phyloP scores from a whole-genome alignment of 192 early-diverging fungal genomes.

The Dimargaris verticillata region DNA sequence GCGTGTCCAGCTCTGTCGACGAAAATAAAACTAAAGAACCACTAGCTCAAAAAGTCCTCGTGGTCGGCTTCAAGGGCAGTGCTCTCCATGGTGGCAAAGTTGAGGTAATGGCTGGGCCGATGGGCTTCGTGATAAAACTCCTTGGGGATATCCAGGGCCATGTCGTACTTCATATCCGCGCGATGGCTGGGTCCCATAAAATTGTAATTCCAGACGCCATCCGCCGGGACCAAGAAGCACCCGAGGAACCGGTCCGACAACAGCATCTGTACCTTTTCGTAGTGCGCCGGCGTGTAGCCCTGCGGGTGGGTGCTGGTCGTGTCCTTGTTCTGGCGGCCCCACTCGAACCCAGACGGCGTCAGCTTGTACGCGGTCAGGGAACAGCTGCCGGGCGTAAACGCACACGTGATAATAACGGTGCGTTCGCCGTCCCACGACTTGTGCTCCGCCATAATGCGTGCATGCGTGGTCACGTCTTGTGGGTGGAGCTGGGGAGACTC shows the following conservation, averaged over 20 bases:
- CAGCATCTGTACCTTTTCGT: constrained; percentile 95
- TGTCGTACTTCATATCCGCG: constrained; percentile 79
- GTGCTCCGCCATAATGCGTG: constrained; percentile 63
- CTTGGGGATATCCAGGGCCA: constrained; percentile 82
- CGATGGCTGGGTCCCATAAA: constrained; percentile 93
- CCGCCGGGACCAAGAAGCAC: constrained; percentile 94
- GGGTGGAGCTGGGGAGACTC: constrained; percentile 62
- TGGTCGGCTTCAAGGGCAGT: constrained; percentile 35
- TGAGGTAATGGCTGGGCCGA: constrained; percentile 89
- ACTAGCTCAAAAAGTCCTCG: constrained; percentile 23
- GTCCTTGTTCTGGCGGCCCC: constrained; percentile 89
- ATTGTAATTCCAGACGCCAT: constrained; percentile 96
- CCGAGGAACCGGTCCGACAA: constrained; percentile 92
- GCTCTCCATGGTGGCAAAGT: constrained; percentile 60
- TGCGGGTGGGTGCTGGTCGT: constrained; percentile 55
- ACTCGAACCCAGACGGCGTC: constrained; percentile 92
- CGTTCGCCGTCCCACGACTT: constrained; percentile 90
- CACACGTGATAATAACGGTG: constrained; percentile 77
- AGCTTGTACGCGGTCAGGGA: constrained; percentile 90
- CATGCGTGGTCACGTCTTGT: constrained; percentile 81
- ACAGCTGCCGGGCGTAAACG: constrained; percentile 97
- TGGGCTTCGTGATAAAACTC: constrained; percentile 96
- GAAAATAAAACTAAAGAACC: too few species aligned
- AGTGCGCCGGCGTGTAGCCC: constrained; percentile 75
- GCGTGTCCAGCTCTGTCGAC: too few species aligned